phyloP scores from a whole-genome alignment of 805 yeast genomes.

The Vanderwaltozyma verrucispora region DNA sequence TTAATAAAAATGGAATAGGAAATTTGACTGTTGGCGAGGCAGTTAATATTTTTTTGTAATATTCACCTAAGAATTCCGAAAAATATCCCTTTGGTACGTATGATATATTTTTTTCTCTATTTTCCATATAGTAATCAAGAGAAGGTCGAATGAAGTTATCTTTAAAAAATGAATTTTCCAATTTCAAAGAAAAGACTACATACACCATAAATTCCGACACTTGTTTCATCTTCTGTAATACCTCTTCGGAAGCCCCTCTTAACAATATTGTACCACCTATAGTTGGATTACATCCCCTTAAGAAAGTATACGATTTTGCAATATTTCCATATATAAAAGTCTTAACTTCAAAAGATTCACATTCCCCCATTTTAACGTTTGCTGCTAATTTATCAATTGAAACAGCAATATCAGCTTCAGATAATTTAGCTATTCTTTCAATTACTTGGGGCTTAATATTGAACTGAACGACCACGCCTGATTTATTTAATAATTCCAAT shows the following conservation, averaged over 20 bases:
- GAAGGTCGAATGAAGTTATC: slow-evolving; percentile 54
- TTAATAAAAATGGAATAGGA: slow-evolving; percentile 54
- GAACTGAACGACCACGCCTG: slow-evolving; percentile 72
- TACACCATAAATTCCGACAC: slow-evolving; percentile 74
- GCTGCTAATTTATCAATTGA: slow-evolving; percentile 79
- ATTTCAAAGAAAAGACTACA: slow-evolving; percentile 63
- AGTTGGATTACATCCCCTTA: slow-evolving; percentile 63
- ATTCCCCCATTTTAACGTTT: slow-evolving; percentile 61
- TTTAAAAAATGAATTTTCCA: slow-evolving; percentile 66
- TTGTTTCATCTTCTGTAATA: slow-evolving; percentile 58
- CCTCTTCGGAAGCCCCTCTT: slow-evolving; percentile 64
- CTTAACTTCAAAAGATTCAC: slow-evolving; percentile 61
- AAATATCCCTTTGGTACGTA: slow-evolving; percentile 24
- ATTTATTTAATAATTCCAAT: slow-evolving; percentile 53
- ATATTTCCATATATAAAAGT: slow-evolving; percentile 47
- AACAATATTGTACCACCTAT: slow-evolving; percentile 78
- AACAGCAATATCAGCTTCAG: slow-evolving; percentile 75
- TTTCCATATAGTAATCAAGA: slow-evolving; percentile 27
- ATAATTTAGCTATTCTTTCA: slow-evolving; percentile 63
- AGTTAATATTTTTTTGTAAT: slow-evolving; percentile 51
- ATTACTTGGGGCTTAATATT: slow-evolving; percentile 76
- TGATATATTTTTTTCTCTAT: slow-evolving; percentile 10
- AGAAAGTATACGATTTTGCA: slow-evolving; percentile 63
- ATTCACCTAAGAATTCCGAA: slow-evolving; percentile 29
- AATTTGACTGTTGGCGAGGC: slow-evolving; percentile 79